Evolutionary conservation across 2,329 filamentous ascomycete species (phyloP), one percentile per base, ranked within the genome.

Genomic region (Aureobasidium musti): DNA sequence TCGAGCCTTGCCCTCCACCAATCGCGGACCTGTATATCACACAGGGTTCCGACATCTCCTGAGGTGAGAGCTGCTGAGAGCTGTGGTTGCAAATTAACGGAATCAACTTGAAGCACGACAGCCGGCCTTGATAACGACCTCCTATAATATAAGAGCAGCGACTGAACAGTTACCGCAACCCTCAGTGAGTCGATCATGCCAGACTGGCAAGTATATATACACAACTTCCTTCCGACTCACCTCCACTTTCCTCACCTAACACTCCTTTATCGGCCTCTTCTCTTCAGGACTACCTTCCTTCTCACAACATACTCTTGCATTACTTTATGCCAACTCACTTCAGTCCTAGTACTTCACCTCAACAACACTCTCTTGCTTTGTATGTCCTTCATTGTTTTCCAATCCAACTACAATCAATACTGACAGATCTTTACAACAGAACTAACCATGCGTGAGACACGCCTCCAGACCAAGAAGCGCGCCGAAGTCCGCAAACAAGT

Each of bases 381-480:
- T 56, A 56, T 39, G 53, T 41, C 11, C 23, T 26, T 21, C 14
- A 35, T 21, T 13, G 14, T 37, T 13, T 56, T 14, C 11, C 17
- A 2, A n/a, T n/a, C 6, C 14, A 45, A n/a, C 21, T 28, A 28
- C 57, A 5, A 35, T n/a, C 26, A 47, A 47, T 6, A 30, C 30
- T 61, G 57, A 61, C 19, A 49, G 26, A 59, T 49, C 35, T 47
- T 61, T 33, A 5, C 14, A 45, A 11, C 43, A 61, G 57, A 37
- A 19, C 57, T 61, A 7, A 61, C 41, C 43, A 61, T 61, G 57
- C 28, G n/a, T 37, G 30, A 47, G 28, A 61, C 57, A 37, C 41
- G 41, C 41, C 28, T 35, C 8, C 57, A 61, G 41, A 37, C 57
- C 41, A 61, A 49, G 41, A 35, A 49, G 43, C 57, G 41, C 19